phyloP scores from a whole-genome alignment of 1,284 basidiomycete genomes.

The Bjerkandera adusta region DNA sequence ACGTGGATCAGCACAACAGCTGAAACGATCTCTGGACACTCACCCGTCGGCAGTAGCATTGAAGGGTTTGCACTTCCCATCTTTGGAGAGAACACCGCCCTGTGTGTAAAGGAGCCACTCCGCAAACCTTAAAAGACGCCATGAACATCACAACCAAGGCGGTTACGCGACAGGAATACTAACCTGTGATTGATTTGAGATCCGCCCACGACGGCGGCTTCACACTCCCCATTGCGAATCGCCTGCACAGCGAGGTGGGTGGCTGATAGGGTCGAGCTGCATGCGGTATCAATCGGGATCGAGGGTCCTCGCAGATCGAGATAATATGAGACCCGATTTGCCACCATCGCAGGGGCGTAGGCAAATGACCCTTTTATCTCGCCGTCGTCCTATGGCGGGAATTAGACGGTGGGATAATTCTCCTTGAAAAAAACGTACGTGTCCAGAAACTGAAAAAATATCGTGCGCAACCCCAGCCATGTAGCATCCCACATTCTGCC shows the following conservation, averaged over 20 bases:
- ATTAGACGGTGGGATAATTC: too few relatives aligned
- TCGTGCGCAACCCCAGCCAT: too few relatives aligned
- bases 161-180: too few relatives aligned
- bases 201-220: slow-evolving; percentile 48
- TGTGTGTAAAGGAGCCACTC: slow-evolving; percentile 32
- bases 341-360: too few relatives aligned
- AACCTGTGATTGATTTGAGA: too few relatives aligned
- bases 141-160: too few relatives aligned
- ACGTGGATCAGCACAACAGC: not conserved
- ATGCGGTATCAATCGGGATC: slow-evolving; percentile 47
- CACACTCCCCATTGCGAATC: slow-evolving; percentile 42
- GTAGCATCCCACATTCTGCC: slow-evolving; percentile 37
- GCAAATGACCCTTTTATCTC: too few relatives aligned
- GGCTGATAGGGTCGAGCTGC: slow-evolving; percentile 44
- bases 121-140: slow-evolving; percentile 23
- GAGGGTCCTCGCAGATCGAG: slow-evolving; percentile 47
- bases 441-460: too few relatives aligned
- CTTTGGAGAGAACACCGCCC: slow-evolving; percentile 36
- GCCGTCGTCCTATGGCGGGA: too few relatives aligned
- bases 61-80: slow-evolving; percentile 49
- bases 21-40: slow-evolving; percentile 10
- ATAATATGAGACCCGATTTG: slow-evolving; percentile 47
- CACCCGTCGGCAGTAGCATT: slow-evolving; percentile 47
- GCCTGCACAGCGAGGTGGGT: slow-evolving; percentile 48
- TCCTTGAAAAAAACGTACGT: too few relatives aligned